Conservation (phyloP, 495 filamentous ascomycete species). For the Aspergillus biplanus region DNA sequence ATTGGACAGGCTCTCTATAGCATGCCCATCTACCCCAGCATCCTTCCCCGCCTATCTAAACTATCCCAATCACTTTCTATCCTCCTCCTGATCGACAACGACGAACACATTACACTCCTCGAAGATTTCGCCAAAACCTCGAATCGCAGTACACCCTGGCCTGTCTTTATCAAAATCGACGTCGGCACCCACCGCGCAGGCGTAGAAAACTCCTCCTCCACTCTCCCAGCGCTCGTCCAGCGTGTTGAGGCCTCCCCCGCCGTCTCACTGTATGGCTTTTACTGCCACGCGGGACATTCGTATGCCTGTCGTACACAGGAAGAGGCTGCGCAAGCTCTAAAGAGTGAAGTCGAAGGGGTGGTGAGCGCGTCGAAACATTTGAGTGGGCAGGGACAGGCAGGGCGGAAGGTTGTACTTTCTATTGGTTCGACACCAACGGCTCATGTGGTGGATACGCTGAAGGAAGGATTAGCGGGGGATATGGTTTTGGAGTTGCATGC, state of each 20-base stretch:
- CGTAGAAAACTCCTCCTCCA: slow-evolving; percentile 19
- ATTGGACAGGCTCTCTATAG: slow-evolving; percentile 35
- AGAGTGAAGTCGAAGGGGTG: slow-evolving; percentile 18
- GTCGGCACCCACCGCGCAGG: slow-evolving; percentile 33
- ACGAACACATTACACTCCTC: slow-evolving; percentile 36
- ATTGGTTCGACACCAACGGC: slow-evolving; percentile 42
- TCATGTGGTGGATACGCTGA: slow-evolving; percentile 34
- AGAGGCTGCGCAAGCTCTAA: slow-evolving; percentile 18
- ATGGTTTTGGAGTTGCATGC: slow-evolving; percentile 40
- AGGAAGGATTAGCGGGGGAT: slow-evolving; percentile 23
- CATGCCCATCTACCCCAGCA: slow-evolving; percentile 35
- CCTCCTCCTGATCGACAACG: slow-evolving; percentile 40
- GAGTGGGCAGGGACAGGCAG: neutral
- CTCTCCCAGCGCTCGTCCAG: slow-evolving; percentile 21
- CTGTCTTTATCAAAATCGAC: slow-evolving; percentile 38
- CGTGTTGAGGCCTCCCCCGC: slow-evolving; percentile 26
- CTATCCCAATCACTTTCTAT: slow-evolving; percentile 30
- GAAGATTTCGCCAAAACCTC: slow-evolving; percentile 24
- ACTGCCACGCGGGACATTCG: slow-evolving; percentile 32
- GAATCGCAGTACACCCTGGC: slow-evolving; percentile 21
- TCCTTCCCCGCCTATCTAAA: slow-evolving; percentile 34
- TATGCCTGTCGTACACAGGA: slow-evolving; percentile 22
- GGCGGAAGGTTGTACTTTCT: slow-evolving; percentile 32
- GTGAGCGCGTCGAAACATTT: slow-evolving; percentile 12
- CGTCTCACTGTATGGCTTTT: slow-evolving; percentile 29